Percentiles rank a stretch among this genome's conserved stretches.
Conservation (phyloP, 495 filamentous ascomycete species). For the Hypomontagnella monticulosa region DNA sequence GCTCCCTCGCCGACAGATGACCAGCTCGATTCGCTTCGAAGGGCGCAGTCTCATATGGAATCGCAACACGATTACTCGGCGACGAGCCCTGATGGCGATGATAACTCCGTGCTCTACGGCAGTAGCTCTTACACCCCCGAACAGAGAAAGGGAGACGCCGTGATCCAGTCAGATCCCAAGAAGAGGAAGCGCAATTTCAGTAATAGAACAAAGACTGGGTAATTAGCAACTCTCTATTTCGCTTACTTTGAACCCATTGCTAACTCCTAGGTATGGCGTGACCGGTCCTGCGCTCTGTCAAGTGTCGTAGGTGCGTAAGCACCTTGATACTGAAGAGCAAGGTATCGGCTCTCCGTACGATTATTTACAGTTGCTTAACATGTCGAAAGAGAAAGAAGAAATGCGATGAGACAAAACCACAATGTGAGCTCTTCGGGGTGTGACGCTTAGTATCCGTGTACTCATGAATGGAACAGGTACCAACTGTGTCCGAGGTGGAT, state of each 20-base stretch:
- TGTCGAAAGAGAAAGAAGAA: conserved; percentile 97
- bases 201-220: conserved; percentile 91
- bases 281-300: conserved; percentile 25
- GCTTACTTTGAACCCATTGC: conserved; percentile 10
- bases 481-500: conserved; percentile 92
- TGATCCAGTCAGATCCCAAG: conserved; percentile 76
- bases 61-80: conserved; percentile 53
- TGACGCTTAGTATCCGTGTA: conserved; percentile 14
- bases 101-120: conserved; percentile 52
- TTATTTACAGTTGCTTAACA: conserved; percentile 76
- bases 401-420: conserved; percentile 93
- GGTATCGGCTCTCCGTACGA: conserved; percentile 35
- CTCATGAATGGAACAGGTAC: conserved; percentile 66
- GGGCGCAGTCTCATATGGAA: conserved; percentile 52
- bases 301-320: conserved; percentile 12
- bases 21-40: conserved; percentile 51
- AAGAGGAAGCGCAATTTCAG: conserved; percentile 89
- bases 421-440: conserved; percentile 68
- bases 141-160: conserved; percentile 55
- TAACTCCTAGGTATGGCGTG: conserved; percentile 39
- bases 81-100: conserved; percentile 61
- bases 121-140: conserved; percentile 56
- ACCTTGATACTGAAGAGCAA: conserved; percentile 21
- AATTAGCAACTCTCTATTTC: conserved; percentile 16
- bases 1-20: conserved; percentile 58